phyloP scores from a whole-genome alignment of 1,139 yeast species.

The Pichia sp. region DNA sequence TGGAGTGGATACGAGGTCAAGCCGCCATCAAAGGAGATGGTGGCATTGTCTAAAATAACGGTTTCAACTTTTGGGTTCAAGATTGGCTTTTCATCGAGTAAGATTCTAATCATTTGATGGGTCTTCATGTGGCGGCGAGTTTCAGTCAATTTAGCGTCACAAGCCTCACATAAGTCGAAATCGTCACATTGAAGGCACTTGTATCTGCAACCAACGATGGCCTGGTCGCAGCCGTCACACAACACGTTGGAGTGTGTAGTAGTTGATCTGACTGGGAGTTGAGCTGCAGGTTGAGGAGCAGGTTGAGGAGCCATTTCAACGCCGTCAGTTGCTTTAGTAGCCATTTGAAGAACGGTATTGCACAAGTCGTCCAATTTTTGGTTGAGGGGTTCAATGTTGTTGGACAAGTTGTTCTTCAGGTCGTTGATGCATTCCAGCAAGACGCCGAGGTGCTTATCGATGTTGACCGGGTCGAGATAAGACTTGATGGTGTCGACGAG shows the following conservation, averaged over 20 bases:
- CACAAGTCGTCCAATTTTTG: constrained; percentile 7
- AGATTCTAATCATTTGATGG: constrained; percentile 34
- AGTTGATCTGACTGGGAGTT: constrained; percentile 1
- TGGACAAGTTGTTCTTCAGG: constrained; percentile 7
- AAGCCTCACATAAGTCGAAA: constrained; percentile 54
- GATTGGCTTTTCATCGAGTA: constrained; percentile 20
- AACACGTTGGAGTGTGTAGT: constrained; percentile 27
- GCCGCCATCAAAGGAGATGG: background rate
- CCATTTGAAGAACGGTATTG: background rate
- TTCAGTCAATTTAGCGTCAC: constrained; percentile 38
- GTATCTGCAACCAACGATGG: constrained; percentile 48
- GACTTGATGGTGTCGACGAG: constrained; percentile 3
- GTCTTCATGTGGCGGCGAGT: constrained; percentile 26
- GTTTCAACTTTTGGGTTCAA: background rate
- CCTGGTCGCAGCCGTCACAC: constrained; percentile 46
- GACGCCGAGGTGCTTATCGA: constrained; percentile 4
- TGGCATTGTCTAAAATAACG: background rate
- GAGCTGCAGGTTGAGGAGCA: background rate
- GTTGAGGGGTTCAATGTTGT: constrained; percentile 4
- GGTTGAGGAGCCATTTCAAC: no score
- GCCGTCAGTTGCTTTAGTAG: background rate
- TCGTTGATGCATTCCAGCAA: constrained; percentile 6
- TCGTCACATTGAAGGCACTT: constrained; percentile 54
- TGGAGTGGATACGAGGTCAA: background rate
- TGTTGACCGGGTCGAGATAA: constrained; percentile 6